Evolutionary conservation across 2,329 filamentous ascomycete genomes (phyloP).

Genomic region (Capronia americana): DNA sequence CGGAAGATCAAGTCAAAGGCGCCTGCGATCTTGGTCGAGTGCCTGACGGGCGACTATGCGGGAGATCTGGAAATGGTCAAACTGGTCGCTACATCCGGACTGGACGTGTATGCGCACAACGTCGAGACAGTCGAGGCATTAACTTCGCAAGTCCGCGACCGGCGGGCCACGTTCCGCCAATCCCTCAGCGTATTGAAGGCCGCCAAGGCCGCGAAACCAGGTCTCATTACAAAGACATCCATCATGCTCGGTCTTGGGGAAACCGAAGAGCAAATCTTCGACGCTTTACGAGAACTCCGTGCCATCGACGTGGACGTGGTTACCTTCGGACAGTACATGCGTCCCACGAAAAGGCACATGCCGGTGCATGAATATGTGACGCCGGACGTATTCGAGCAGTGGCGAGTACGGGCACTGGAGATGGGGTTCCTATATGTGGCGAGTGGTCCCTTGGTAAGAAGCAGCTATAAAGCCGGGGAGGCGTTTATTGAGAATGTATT

Average conservation of each 20-base stretch:
- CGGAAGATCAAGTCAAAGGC: conserved; percentile 86
- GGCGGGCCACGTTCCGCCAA: conserved; percentile 86
- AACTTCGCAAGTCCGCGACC: conserved; percentile 87
- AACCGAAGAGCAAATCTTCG: conserved; percentile 83
- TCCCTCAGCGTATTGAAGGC: conserved; percentile 79
- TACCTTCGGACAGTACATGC: conserved; percentile 99
- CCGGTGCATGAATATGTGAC: conserved; percentile 95
- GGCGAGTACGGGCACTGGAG: conserved; percentile 86
- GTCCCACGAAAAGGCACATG: conserved; percentile 96
- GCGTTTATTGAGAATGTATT: conserved; percentile 98
- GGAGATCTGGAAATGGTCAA: conserved; percentile 87
- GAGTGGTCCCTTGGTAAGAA: conserved; percentile 88
- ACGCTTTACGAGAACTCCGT: conserved; percentile 79
- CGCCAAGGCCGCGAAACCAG: conserved; percentile 77
- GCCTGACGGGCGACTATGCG: conserved; percentile 75
- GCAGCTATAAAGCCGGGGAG: conserved; percentile 97
- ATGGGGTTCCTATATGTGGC: conserved; percentile 98
- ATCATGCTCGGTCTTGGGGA: conserved; percentile 96
- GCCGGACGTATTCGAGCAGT: conserved; percentile 87
- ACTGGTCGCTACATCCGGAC: conserved; percentile 81
- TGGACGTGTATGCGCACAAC: conserved; percentile 98
- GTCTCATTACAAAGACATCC: conserved; percentile 96
- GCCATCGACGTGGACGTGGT: conserved; percentile 87
- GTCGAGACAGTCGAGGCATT: conserved; percentile 92
- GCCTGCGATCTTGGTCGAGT: conserved; percentile 54